Evolutionary conservation across 2,329 filamentous ascomycete genomes (phyloP).

Genomic region (Tolypocladium cylindrosporum): DNA sequence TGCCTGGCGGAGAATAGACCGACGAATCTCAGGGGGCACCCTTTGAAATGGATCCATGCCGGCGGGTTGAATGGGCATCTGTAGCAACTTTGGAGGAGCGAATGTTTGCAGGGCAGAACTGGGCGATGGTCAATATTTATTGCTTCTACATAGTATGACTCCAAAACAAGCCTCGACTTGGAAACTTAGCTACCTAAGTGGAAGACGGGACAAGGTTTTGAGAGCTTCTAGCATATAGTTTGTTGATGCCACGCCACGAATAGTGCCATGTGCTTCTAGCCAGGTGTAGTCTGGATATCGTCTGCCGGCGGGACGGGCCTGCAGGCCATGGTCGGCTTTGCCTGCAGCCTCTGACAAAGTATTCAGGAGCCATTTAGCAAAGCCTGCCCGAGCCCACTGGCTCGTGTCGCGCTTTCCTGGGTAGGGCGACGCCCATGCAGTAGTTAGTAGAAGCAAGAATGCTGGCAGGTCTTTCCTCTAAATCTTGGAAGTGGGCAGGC

Average conservation of each 20-base stretch:
- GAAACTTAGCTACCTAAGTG: background rate
- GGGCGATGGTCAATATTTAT: background rate
- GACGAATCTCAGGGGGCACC: background rate
- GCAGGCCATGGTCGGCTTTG: no score
- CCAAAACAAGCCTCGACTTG: background rate
- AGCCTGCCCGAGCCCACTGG: no score
- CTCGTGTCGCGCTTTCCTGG: no score
- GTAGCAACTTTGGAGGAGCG: background rate
- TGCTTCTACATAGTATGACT: background rate
- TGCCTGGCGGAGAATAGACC: background rate
- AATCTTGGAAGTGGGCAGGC: no score
- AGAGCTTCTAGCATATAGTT: background rate
- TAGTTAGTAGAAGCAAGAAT: no score
- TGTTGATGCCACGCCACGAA: background rate
- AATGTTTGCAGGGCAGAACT: background rate
- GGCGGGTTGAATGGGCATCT: background rate
- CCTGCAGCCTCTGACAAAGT: no score
- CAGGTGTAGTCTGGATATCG: no score
- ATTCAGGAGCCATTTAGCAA: no score
- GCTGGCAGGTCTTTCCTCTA: no score
- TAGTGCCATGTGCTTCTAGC: no score
- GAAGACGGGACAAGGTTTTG: background rate
- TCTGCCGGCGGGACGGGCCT: no score
- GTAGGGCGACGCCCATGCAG: no score
- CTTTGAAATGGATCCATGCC: background rate